phyloP scores from a whole-genome alignment of 2,329 filamentous ascomycete species.

The Beauveria brongniartii region DNA sequence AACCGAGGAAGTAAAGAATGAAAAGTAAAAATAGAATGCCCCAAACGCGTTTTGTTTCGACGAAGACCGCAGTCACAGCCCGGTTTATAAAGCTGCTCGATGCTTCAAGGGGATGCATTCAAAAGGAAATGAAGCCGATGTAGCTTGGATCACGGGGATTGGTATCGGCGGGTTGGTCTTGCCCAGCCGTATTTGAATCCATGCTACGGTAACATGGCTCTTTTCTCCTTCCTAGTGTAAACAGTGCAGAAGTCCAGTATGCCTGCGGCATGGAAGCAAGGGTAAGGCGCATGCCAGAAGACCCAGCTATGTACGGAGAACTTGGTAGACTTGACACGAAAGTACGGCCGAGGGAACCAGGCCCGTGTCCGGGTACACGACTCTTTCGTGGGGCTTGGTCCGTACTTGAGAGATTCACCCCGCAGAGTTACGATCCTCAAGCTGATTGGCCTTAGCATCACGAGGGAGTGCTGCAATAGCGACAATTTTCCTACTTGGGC shows the following conservation, averaged over 20 bases:
- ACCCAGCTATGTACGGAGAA: background rate
- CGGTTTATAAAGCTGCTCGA: background rate
- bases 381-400: background rate
- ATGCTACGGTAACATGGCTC: background rate
- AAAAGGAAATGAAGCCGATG: background rate
- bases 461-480: background rate
- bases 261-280: background rate
- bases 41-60: background rate
- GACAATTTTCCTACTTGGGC: background rate
- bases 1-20: background rate
- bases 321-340: background rate
- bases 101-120: background rate
- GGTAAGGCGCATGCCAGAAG: background rate
- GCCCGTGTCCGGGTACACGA: background rate
- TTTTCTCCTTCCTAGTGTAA: conserved; percentile 4
- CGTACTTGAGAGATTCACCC: background rate
- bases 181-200: background rate
- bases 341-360: background rate
- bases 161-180: background rate
- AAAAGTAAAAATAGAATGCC: too few relatives aligned
- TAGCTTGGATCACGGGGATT: conserved; percentile 3
- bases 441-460: background rate
- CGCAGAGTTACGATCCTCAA: background rate
- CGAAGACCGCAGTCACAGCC: background rate
- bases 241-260: background rate